phyloP scores from a whole-genome alignment of 2,329 filamentous ascomycete species.

The Xylariaceae sp. region DNA sequence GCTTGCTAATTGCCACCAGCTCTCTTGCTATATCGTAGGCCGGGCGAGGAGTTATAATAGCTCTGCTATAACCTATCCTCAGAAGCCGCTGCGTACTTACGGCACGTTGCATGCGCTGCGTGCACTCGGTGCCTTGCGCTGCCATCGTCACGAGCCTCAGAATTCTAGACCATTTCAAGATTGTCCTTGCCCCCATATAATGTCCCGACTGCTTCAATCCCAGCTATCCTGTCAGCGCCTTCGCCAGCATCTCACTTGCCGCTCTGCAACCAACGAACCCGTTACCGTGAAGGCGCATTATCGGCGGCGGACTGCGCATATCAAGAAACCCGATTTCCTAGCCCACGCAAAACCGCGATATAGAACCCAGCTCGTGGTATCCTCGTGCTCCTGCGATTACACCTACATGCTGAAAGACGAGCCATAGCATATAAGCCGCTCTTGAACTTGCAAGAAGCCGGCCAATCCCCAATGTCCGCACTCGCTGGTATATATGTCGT shows the following conservation, averaged over 20 bases:
- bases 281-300: constrained; percentile 21
- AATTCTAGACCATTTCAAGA: constrained; percentile 14
- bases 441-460: constrained; percentile 20
- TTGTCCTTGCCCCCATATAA: constrained; percentile 11
- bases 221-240: constrained; percentile 16
- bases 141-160: constrained; percentile 9
- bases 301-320: constrained; percentile 19
- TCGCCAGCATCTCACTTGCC: constrained; percentile 8
- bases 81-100: no score
- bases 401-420: constrained; percentile 16
- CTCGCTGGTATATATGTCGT: constrained; percentile 33
- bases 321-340: constrained; percentile 17
- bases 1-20: constrained; percentile 14
- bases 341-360: constrained; percentile 11
- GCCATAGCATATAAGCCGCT: constrained; percentile 18
- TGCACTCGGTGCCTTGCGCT: not conserved
- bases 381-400: constrained; percentile 14
- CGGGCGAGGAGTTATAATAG: constrained; percentile 11
- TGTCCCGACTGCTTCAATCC: constrained; percentile 20
- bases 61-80: not conserved
- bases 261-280: constrained; percentile 6
- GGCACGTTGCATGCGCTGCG: no score
- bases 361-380: no score
- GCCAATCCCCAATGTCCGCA: constrained; percentile 24
- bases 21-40: constrained; percentile 11